These are phyloP conservation scores for Malbranchea zuffiana DNA, from an alignment of 2,329 filamentous ascomycete species.

Conservation along the genomic window DNA sequence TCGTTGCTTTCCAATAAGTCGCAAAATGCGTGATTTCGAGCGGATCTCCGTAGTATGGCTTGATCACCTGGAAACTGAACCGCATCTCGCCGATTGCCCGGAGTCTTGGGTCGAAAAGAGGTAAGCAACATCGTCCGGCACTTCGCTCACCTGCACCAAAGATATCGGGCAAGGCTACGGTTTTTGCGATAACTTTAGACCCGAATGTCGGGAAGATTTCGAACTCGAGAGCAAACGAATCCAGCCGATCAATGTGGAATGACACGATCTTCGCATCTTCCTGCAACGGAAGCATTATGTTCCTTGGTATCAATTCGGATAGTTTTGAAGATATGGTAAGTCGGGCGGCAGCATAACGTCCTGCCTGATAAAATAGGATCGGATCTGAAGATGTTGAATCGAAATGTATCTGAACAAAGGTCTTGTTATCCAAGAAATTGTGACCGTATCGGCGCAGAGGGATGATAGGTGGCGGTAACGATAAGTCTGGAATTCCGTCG, in stretches of 20 bases:
- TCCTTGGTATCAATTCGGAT: constrained; percentile 91
- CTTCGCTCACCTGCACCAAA: constrained; percentile 67
- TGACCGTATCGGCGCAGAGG: constrained; percentile 89
- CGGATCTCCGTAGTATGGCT: constrained; percentile 83
- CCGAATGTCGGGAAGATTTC: constrained; percentile 97
- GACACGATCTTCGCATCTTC: constrained; percentile 89
- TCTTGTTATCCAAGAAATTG: constrained; percentile 97
- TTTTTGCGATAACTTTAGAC: constrained; percentile 93
- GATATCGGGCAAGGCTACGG: constrained; percentile 76
- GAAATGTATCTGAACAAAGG: constrained; percentile 86
- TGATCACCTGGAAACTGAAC: constrained; percentile 93
- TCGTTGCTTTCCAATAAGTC: constrained; percentile 98
- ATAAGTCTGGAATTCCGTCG: constrained; percentile 84
- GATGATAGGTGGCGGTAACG: constrained; percentile 90
- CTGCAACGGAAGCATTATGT: constrained; percentile 87
- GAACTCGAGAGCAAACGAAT: constrained; percentile 89
- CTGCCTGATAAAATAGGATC: constrained; percentile 91
- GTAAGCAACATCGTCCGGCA: constrained; percentile 70
- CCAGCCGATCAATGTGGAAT: constrained; percentile 89
- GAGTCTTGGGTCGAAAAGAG: constrained; percentile 83
- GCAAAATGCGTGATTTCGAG: constrained; percentile 97
- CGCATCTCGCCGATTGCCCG: constrained; percentile 86
- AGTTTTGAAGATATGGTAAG: constrained; percentile 94
- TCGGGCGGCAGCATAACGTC: constrained; percentile 88
- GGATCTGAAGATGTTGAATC: constrained; percentile 49